Conservation (phyloP, 176 grass and related monocot genomes). For the Hsuehochloa calcarea region DNA sequence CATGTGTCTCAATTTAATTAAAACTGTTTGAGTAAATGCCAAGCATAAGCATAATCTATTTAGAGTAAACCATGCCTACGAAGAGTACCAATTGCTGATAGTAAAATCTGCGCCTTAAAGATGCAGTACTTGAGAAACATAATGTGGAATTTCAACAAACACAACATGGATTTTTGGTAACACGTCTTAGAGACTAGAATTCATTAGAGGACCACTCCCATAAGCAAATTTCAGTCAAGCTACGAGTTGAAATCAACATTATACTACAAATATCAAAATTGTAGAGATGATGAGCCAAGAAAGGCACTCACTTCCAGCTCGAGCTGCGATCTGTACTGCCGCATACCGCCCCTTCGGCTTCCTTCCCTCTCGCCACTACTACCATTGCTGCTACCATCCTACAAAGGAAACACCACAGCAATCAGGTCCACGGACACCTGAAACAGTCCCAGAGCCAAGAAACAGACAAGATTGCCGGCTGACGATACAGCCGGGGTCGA, state of each 20-base stretch:
- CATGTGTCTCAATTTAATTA: background rate
- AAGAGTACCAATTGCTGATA: background rate
- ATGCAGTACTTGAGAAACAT: background rate
- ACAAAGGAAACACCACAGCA: background rate
- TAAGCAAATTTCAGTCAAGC: background rate
- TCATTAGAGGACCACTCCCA: background rate
- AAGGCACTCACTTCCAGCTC: conserved; percentile 71
- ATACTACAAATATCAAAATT: background rate
- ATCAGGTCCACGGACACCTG: conserved; percentile 12
- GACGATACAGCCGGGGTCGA: conserved; percentile 2
- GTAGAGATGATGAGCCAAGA: background rate
- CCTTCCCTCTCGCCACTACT: conserved; percentile 41
- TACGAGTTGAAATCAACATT: background rate
- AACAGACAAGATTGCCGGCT: conserved; percentile 4
- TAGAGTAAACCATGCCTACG: background rate
- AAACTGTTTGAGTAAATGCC: background rate
- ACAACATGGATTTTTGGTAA: background rate
- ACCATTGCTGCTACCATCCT: conserved; percentile 57
- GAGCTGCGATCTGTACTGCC: conserved; percentile 63
- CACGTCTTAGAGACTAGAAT: background rate
- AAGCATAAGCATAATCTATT: background rate
- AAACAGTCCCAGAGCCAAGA: conserved; percentile 11
- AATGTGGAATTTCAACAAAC: background rate
- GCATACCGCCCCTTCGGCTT: conserved; percentile 33
- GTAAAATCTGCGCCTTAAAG: background rate